phyloP scores from a whole-genome alignment of 202 grass and related monocot genomes.

The Tripidium arundinaceum region DNA sequence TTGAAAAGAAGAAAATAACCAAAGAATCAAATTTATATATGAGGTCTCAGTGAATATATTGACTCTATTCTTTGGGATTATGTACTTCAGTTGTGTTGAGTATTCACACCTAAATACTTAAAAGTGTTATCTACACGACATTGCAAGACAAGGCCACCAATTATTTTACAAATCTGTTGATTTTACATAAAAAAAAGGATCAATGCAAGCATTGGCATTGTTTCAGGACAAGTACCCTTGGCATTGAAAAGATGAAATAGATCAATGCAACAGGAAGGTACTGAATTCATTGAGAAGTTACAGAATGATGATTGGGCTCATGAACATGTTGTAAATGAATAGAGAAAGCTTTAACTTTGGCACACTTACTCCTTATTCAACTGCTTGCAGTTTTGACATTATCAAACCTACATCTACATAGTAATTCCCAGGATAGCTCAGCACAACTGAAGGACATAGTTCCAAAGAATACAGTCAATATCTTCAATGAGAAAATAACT shows the following conservation, averaged over 20 bases:
- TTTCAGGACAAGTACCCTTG: slow-evolving; percentile 53
- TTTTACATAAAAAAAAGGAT: too few species aligned
- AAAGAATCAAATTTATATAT: too few species aligned
- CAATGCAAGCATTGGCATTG: slow-evolving; percentile 60
- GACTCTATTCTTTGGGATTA: too few species aligned
- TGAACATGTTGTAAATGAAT: slow-evolving; percentile 42
- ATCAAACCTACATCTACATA: slow-evolving; percentile 2
- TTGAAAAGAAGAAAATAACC: too few species aligned
- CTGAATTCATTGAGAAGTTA: slow-evolving; percentile 48
- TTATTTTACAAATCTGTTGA: too few species aligned
- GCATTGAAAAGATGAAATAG: slow-evolving; percentile 57
- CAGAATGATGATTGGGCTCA: slow-evolving; percentile 81
- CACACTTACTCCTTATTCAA: not conserved
- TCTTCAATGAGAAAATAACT: slow-evolving; percentile 3
- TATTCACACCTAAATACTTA: too few species aligned
- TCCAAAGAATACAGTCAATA: not conserved
- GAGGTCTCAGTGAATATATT: too few species aligned
- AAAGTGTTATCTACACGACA: too few species aligned
- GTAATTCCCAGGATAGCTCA: not conserved
- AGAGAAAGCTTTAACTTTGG: slow-evolving; percentile 2
- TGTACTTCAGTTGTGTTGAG: too few species aligned
- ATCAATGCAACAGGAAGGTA: slow-evolving; percentile 48
- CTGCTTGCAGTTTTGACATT: slow-evolving; percentile 9
- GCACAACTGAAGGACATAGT: not conserved
- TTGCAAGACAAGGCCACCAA: too few species aligned